Base-by-base conservation (phyloP, 352 stramenopile genomes). In the Phytophthora uliginosa region DNA sequence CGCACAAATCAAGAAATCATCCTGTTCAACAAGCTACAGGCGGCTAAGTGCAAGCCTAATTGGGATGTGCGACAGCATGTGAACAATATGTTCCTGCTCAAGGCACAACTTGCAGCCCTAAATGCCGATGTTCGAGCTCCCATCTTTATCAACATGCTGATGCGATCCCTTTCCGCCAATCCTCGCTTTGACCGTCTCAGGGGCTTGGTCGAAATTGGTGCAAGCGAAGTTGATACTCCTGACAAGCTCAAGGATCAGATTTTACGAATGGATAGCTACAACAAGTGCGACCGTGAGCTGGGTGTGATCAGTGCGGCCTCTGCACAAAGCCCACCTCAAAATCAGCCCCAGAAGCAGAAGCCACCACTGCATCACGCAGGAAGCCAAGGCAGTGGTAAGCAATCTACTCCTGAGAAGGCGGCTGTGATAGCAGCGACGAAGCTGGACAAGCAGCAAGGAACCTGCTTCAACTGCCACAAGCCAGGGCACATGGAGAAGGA, bases 261-360 rank as follows among this genome's bases (percentile, higher is more conserved):
- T 24, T 12, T 65, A 3, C 45, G 54, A 3, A 64, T 55, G 33
- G 55, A 71, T 51, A 64, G 45, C 8, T 64, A 53, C 18, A 64
- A 65, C 24, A 64, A 59, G 26, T 64, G 54, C 34, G 63, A 71
- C 55, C 63, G 55, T 0, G 55, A 71, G 33, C 34, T 71, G 22
- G 20, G 13, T n/a, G 34, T 40, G 34, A 26, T 26, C 24, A 26
- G 24, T 26, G 24, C 24, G 24, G 24, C 1, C 24, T 26, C 24
- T 26, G 24, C 24, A 26, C 24, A 26, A 26, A 26, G 24, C 24
- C 24, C 24, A 26, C 24, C 2, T 26, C 24, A 26, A 26, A 26
- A 26, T 26, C 24, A 26, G 24, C 24, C 24, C 24, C 24, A 26
- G 24, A 26, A 26, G 24, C 24, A 26, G 24, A 26, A 26, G 24